Percentiles rank a stretch among this genome's conserved stretches.
Conservation (phyloP, 805 yeast species). For the Yamadazyma tumulicola region DNA sequence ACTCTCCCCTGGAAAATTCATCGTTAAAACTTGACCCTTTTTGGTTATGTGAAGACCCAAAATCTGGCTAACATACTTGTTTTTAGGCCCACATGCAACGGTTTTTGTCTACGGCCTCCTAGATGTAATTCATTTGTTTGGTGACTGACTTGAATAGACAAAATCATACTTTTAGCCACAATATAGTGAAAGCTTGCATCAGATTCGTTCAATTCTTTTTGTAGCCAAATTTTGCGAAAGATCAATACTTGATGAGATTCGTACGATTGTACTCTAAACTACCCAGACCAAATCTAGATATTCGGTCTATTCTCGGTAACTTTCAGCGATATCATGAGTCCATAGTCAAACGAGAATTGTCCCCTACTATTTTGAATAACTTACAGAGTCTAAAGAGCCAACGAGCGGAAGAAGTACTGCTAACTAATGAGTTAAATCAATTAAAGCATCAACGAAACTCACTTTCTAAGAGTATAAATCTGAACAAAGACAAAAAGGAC, state of each 20-base stretch:
- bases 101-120: too few relatives aligned
- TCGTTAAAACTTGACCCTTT: too few relatives aligned
- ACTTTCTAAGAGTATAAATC: constrained; percentile 21
- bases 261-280: constrained; percentile 10
- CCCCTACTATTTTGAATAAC: constrained; percentile 14
- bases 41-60: too few relatives aligned
- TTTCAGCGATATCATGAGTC: constrained; percentile 21
- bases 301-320: constrained; percentile 20
- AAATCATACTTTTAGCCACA: too few relatives aligned
- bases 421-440: constrained; percentile 20
- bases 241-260: constrained; percentile 4
- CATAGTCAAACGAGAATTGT: constrained; percentile 24
- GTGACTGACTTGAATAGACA: too few relatives aligned
- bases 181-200: too few relatives aligned
- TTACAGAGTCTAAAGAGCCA: constrained; percentile 24
- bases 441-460: constrained; percentile 26
- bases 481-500: constrained; percentile 14
- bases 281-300: constrained; percentile 21
- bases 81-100: too few relatives aligned
- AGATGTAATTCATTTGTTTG: too few relatives aligned
- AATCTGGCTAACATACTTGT: too few relatives aligned
- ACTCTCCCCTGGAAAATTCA: too few relatives aligned
- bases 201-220: too few relatives aligned
- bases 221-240: too few relatives aligned
- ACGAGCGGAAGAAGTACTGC: constrained; percentile 21